Conservation (phyloP, 2,329 filamentous ascomycete genomes). For the Cercospora zeina region DNA sequence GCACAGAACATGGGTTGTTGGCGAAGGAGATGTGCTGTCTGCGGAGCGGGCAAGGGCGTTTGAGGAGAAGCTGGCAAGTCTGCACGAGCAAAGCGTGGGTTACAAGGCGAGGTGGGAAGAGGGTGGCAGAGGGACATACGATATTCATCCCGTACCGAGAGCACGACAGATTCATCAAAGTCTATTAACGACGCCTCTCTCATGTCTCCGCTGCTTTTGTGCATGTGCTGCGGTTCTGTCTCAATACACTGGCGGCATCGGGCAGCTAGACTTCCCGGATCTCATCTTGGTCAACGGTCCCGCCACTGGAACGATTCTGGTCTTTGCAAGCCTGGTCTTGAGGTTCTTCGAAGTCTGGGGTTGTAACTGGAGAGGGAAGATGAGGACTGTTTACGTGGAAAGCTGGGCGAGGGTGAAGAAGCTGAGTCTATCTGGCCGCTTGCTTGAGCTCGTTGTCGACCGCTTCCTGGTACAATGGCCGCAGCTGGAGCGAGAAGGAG, state of each 20-base stretch:
- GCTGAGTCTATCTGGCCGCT: constrained; percentile 78
- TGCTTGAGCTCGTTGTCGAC: constrained; percentile 72
- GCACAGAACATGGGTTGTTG: constrained; percentile 79
- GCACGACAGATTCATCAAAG: constrained; percentile 82
- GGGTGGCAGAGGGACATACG: constrained; percentile 51
- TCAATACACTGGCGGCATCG: constrained; percentile 14
- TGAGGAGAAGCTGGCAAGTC: constrained; percentile 47
- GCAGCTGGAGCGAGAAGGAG: constrained; percentile 53
- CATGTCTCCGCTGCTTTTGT: constrained; percentile 64
- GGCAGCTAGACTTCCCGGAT: constrained; percentile 59
- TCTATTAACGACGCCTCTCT: constrained; percentile 69
- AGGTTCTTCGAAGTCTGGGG: constrained; percentile 52
- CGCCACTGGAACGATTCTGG: constrained; percentile 78
- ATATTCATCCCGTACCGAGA: constrained; percentile 68
- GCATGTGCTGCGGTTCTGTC: constrained; percentile 61
- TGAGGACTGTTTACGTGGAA: constrained; percentile 83
- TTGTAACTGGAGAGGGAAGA: constrained; percentile 50
- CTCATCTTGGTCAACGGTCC: constrained; percentile 86
- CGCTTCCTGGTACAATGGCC: constrained; percentile 81
- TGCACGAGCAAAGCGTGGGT: constrained; percentile 21
- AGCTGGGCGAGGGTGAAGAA: constrained; percentile 84
- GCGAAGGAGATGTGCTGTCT: constrained; percentile 73
- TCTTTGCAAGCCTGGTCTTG: constrained; percentile 58
- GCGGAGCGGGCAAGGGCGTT: constrained; percentile 64
- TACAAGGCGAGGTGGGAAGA: constrained; percentile 18